phyloP scores from a whole-genome alignment of 257 asterid genomes.

The Thymus mandschuricus region DNA sequence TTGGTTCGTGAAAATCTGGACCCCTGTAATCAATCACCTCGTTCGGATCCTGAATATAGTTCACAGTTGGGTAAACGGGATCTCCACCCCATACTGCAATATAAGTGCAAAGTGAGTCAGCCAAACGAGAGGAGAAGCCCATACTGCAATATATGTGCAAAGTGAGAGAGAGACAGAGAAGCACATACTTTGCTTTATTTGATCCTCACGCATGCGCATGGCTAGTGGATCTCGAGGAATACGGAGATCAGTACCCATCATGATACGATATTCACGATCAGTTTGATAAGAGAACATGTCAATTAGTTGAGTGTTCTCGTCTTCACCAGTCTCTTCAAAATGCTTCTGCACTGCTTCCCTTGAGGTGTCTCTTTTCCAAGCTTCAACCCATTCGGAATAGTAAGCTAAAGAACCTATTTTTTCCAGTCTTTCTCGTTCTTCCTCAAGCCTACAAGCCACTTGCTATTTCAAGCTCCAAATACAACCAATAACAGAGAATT shows the following conservation, averaged over 20 bases:
- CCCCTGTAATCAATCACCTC: conserved; percentile 95
- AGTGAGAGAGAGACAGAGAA: conserved; percentile 17
- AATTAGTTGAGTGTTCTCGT: conserved; percentile 77
- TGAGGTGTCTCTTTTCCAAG: conserved; percentile 87
- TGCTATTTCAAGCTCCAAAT: conserved; percentile 32
- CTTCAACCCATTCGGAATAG: conserved; percentile 91
- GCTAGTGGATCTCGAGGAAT: conserved; percentile 91
- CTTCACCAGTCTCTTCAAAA: conserved; percentile 97
- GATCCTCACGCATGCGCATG: conserved; percentile 91
- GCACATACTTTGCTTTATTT: conserved; percentile 80
- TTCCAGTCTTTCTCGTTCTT: conserved; percentile 71
- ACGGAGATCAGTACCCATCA: conserved; percentile 93
- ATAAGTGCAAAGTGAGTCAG: conserved; percentile 16
- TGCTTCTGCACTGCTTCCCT: conserved; percentile 86
- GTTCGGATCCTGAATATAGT: conserved; percentile 95
- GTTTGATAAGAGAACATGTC: conserved; percentile 90
- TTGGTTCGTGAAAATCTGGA: conserved; percentile 97
- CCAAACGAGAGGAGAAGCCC: conserved; percentile 44
- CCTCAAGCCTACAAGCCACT: conserved; percentile 62
- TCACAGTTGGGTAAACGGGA: conserved; percentile 95
- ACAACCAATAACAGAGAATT: background rate
- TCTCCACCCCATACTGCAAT: conserved; percentile 99
- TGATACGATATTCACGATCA: conserved; percentile 85
- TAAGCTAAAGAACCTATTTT: conserved; percentile 76
- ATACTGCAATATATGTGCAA: conserved; percentile 56